These are phyloP conservation scores for Neonectria hederae DNA, from an alignment of 2,329 filamentous ascomycete species.

Conservation along the genomic window DNA sequence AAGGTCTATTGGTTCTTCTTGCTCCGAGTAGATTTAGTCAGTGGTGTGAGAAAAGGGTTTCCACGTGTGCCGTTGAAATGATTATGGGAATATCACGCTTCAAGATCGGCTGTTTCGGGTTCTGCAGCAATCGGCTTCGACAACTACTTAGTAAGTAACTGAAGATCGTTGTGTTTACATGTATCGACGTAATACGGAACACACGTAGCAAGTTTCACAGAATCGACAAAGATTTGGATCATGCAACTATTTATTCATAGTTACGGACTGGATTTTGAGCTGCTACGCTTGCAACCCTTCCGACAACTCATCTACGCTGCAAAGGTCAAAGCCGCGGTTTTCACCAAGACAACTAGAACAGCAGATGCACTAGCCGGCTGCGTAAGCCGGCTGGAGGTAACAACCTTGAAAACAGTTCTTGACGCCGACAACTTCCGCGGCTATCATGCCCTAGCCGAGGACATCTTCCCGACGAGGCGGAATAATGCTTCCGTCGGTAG, in stretches of 20 bases:
- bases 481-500: conserved; percentile 35
- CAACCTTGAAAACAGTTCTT: conserved; percentile 13
- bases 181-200: neutral
- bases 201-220: neutral
- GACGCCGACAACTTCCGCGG: neutral
- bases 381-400: conserved; percentile 11
- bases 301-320: neutral
- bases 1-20: too few species aligned
- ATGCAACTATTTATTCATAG: neutral
- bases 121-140: neutral
- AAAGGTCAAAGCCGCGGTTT: neutral
- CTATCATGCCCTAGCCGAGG: neutral
- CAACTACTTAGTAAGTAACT: too few species aligned
- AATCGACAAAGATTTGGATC: too few species aligned
- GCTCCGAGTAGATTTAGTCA: too few species aligned
- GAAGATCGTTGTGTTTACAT: neutral
- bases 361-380: neutral
- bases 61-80: neutral
- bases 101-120: neutral
- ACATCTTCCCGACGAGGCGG: conserved; percentile 25
- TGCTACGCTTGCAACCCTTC: neutral
- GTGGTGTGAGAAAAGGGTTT: too few species aligned
- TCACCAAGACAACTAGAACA: neutral
- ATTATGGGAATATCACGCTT: neutral
- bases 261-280: neutral